Base-by-base conservation (phyloP, 1,139 yeast genomes). In the Pichia sp. region DNA sequence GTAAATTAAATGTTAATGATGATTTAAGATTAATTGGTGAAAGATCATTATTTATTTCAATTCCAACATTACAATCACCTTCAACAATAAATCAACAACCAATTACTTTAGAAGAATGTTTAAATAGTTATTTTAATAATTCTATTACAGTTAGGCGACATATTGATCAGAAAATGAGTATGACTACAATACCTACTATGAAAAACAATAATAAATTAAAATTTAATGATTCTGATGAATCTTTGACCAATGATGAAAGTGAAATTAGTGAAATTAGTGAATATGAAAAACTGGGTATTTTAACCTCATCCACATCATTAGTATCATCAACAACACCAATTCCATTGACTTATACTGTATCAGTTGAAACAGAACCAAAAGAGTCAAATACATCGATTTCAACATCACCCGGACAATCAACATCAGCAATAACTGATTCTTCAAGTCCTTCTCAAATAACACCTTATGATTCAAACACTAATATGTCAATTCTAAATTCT, bases 61-160 rank as follows among this genome's bases (percentile, higher is more conserved):
- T 84, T 4, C 90, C 90, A 1, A 45, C 48, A 16, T 16, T 16
- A 16, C 16, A 16, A 16, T 16, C 16, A 16, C 16, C 16, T 16
- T 16, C 16, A 5, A n/a, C 37, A 3, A 7, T 40, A 5, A 31
- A 35, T 2, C 56, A 54, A 26, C 51, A 47, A 24, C 78, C 76
- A 0, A 68, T 83, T 4, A 60, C 78, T 24, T 65, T 84, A 11
- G 90, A 83, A 55, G 89, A 82, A 57, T 83, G 92, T 56, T 67
- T 84, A 25, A 89, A 83, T 57, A 74, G 74, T 46, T 85, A 82
- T 62, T 85, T 84, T 65, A 78, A 83, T 56, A 82, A 83, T 59
- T 75, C 85, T 6, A 76, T 85, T 35, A 74, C 76, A 32, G 94
- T 84, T 4, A 73, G 74, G 48, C 67, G 95, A 35, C 89, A 82